Evolutionary conservation across 2,329 filamentous ascomycete genomes (phyloP).

Genomic region (Xylariaceae sp.): DNA sequence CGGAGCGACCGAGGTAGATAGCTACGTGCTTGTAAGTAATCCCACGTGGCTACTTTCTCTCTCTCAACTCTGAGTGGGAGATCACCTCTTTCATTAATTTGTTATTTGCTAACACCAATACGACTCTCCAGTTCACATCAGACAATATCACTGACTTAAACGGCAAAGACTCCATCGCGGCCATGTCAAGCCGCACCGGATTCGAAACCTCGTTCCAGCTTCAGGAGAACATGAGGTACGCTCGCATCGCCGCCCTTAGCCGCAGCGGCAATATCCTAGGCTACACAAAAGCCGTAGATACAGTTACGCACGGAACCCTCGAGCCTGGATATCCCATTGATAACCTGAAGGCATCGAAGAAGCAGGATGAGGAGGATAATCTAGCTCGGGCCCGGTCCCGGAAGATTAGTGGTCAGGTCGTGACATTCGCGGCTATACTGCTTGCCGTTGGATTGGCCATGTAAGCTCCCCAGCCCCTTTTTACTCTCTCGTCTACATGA

Average conservation of each 20-base stretch:
- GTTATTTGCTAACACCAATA: neutral
- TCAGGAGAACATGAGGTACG: neutral
- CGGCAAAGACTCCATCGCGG: conserved; percentile 4
- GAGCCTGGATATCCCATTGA: conserved; percentile 12
- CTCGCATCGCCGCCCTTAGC: conserved; percentile 20
- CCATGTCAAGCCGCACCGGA: conserved; percentile 9
- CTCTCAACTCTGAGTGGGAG: too few relatives aligned
- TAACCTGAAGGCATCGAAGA: conserved; percentile 3
- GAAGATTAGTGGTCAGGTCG: neutral
- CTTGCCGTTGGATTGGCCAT: conserved; percentile 15
- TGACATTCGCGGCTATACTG: conserved; percentile 1
- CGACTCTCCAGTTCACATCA: conserved; percentile 7
- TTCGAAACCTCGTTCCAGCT: conserved; percentile 25
- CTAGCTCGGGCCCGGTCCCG: too few relatives aligned
- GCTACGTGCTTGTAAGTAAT: conserved; percentile 17
- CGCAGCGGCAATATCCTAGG: conserved; percentile 15
- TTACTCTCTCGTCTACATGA: too few relatives aligned
- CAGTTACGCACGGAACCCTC: neutral
- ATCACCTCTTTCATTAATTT: neutral
- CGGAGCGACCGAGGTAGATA: conserved; percentile 21
- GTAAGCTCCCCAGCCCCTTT: conserved; percentile 9
- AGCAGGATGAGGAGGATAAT: too few relatives aligned
- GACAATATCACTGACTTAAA: conserved; percentile 10
- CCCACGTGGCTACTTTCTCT: too few relatives aligned
- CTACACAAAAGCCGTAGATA: conserved; percentile 16